Evolutionary conservation across 2,329 filamentous ascomycete genomes (phyloP), one percentile per base, ranked within the genome.

Genomic region (Ophiognomonia clavigignenti-juglandacearum): DNA sequence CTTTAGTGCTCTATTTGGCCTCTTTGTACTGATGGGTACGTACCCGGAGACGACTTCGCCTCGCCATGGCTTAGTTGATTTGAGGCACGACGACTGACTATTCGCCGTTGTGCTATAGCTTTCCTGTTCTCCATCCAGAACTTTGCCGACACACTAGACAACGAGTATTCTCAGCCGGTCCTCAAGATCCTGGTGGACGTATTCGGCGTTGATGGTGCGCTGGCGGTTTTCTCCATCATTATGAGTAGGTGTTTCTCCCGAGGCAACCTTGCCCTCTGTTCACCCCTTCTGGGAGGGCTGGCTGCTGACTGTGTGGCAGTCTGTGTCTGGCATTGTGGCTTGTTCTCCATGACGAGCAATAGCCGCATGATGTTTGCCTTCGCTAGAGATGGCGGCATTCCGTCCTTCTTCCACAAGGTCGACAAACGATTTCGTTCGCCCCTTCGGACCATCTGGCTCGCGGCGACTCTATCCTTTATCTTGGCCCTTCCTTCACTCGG

Each of bases 361-460:
- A 73, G 68, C 32, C 67, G 77, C 22, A 80, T 80, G 77, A 80
- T 80, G 74, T 80, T 78, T 54, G 75, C 75, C 1, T 80, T 80
- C 54, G 66, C 72, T 0, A 68, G 77, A 14, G 77, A 80, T 53
- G 66, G 72, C n/a, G 77, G 75, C 16, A 73, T 80, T 51, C 75
- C 69, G 26, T 58, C 64, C 9, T 77, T 77, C 61, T 81, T 81
- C 62, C 68, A 77, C 58, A 65, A 70, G 22, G 75, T 80, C 35
- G 74, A 79, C 55, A 56, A 56, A 13, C 64, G 66, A 11, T 77
- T 77, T 61, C 63, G 67, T 35, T 72, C 67, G 8, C 77, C 77
- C 2, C 62, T 75, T 39, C 67, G 73, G n/a, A 66, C 77, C 24
- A 67, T 81, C 54, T 80, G 76, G 74, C 68, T 81, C 0, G 76